These are phyloP conservation scores for Sporodiniella umbellata DNA, from an alignment of 371 early-diverging fungal species.

Conservation along the genomic window DNA sequence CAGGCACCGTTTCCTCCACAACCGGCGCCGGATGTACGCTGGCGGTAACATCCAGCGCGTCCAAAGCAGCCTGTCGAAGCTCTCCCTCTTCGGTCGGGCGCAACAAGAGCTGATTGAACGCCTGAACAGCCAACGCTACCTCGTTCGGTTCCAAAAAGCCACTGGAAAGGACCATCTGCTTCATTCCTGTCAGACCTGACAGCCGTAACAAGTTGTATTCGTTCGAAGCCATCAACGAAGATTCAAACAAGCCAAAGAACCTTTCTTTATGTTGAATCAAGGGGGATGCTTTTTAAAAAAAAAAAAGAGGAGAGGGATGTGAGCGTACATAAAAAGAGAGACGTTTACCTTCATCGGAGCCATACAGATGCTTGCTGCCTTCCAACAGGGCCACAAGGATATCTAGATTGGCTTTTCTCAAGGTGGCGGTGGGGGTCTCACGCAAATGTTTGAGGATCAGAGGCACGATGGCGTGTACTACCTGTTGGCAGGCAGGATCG, in stretches of 20 bases:
- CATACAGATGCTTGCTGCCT: slow-evolving; percentile 60
- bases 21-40: slow-evolving; percentile 24
- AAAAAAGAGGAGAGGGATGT: no score
- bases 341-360: slow-evolving; percentile 29
- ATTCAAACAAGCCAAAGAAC: slow-evolving; percentile 62
- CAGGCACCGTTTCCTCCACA: slow-evolving; percentile 32
- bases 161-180: slow-evolving; percentile 58
- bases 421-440: slow-evolving; percentile 52
- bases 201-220: slow-evolving; percentile 71
- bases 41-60: slow-evolving; percentile 24
- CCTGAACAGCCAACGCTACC: slow-evolving; percentile 54
- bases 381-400: slow-evolving; percentile 65
- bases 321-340: no score
- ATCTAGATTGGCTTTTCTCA: slow-evolving; percentile 63
- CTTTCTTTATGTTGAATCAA: slow-evolving; percentile 64
- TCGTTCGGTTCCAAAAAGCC: slow-evolving; percentile 60
- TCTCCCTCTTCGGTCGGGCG: slow-evolving; percentile 48
- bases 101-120: slow-evolving; percentile 53
- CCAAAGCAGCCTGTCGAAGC: slow-evolving; percentile 42
- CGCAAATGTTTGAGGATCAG: slow-evolving; percentile 54
- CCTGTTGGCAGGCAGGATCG: slow-evolving; percentile 63
- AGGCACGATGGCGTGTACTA: slow-evolving; percentile 54
- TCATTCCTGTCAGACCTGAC: slow-evolving; percentile 65
- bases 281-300: no score
- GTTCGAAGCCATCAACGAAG: slow-evolving; percentile 56